Evolutionary conservation across 352 stramenopile species (phyloP).

Genomic region (Phytophthora podocarpi): DNA sequence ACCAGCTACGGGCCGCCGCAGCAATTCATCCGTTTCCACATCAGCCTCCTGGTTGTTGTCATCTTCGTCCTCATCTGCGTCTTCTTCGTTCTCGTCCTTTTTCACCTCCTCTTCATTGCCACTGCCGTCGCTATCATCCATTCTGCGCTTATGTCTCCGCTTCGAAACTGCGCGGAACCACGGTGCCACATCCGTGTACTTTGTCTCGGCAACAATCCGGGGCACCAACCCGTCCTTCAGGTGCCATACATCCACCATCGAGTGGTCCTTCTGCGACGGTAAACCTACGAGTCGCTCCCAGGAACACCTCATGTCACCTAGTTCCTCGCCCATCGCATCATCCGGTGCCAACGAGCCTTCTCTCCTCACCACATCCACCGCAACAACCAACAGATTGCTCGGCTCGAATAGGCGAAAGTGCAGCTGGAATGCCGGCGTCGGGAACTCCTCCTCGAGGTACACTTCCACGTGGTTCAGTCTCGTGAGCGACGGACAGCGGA

Average conservation of each 20-base stretch:
- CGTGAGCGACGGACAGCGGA: constrained; percentile 58
- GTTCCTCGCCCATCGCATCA: constrained; percentile 22
- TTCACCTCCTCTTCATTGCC: constrained; percentile 55
- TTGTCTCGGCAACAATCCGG: constrained; percentile 65
- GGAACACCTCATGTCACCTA: constrained; percentile 44
- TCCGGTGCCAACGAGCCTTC: constrained; percentile 13
- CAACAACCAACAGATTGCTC: constrained; percentile 52
- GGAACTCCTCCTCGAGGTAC: constrained; percentile 62
- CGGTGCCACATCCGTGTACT: constrained; percentile 63
- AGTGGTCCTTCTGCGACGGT: constrained; percentile 54
- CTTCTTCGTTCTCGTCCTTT: constrained; percentile 65
- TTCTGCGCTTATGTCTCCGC: constrained; percentile 43
- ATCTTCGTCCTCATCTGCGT: constrained; percentile 63
- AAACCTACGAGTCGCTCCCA: constrained; percentile 72
- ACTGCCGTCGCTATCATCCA: constrained; percentile 41
- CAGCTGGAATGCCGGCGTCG: constrained; percentile 49
- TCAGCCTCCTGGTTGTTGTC: constrained; percentile 51
- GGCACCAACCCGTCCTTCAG: constrained; percentile 52
- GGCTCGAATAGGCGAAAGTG: constrained; percentile 54
- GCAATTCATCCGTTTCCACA: constrained; percentile 49
- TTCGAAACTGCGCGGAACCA: constrained; percentile 57
- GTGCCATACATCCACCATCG: constrained; percentile 83
- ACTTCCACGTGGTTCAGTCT: constrained; percentile 67
- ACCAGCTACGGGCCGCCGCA: constrained; percentile 27
- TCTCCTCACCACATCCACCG: constrained; percentile 49